Conservation (phyloP, 2,329 filamentous ascomycete genomes). For the Dactylellina cionopaga region DNA sequence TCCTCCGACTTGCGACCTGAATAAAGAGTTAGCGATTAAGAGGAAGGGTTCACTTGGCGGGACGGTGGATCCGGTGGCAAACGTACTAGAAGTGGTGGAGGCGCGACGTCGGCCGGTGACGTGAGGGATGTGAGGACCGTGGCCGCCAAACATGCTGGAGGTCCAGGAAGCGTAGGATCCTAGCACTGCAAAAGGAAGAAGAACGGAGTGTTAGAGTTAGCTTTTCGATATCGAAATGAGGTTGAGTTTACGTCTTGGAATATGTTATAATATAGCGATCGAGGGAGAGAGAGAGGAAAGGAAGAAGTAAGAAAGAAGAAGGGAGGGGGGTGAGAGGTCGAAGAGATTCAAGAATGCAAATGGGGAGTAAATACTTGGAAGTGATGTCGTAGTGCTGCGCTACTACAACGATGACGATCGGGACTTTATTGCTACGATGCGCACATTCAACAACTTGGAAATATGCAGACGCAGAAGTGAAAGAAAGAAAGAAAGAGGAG, state of each 20-base stretch:
- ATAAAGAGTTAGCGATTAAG: not conserved
- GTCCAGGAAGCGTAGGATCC: constrained; percentile 48
- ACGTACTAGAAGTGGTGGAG: constrained; percentile 45
- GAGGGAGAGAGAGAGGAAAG: not conserved
- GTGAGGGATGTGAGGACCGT: constrained; percentile 49
- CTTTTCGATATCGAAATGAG: too few relatives aligned
- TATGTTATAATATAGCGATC: not conserved
- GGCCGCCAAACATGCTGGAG: constrained; percentile 52
- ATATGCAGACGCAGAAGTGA: not conserved
- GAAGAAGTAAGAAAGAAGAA: not conserved
- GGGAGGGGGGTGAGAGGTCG: not conserved
- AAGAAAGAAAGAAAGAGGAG: too few relatives aligned
- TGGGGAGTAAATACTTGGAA: not conserved
- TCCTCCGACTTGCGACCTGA: constrained; percentile 55
- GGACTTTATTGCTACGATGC: not conserved
- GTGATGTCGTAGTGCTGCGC: too few relatives aligned
- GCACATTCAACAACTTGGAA: too few relatives aligned
- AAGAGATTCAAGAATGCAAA: not conserved
- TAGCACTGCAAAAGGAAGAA: constrained; percentile 29
- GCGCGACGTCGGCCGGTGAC: constrained; percentile 45
- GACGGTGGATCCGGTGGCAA: not conserved
- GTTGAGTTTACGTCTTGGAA: too few relatives aligned
- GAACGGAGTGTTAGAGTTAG: constrained; percentile 7
- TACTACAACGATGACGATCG: not conserved
- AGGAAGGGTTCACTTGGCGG: not conserved